Evolutionary conservation across 345 rosid species (phyloP).

Genomic region (Aethionema arabicum): DNA sequence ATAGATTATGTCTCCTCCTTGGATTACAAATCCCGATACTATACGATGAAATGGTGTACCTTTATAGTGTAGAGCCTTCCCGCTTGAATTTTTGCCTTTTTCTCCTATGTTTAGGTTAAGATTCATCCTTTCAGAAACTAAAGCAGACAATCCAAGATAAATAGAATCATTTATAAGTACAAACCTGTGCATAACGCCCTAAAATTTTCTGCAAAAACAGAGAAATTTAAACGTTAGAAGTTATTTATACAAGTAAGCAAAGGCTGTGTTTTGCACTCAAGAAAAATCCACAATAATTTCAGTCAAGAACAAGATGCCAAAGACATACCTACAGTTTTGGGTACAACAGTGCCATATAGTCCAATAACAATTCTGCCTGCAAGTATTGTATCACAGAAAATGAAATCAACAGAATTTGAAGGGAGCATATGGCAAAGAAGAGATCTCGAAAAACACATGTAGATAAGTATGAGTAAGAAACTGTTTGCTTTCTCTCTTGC

Average conservation of each 20-base stretch:
- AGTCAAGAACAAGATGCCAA: constrained; percentile 16
- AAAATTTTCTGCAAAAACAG: constrained; percentile 75
- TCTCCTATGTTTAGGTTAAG: constrained; percentile 48
- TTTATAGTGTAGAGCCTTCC: constrained; percentile 70
- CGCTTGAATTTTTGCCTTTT: constrained; percentile 57
- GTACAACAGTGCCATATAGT: constrained; percentile 81
- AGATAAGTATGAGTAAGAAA: background rate
- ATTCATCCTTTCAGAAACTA: background rate
- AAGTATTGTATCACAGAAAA: constrained; percentile 22
- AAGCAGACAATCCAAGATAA: constrained; percentile 1
- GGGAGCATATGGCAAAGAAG: constrained; percentile 18
- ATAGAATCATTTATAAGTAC: constrained; percentile 17
- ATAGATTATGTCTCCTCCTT: constrained; percentile 82
- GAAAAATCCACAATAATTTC: background rate
- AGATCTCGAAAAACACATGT: background rate
- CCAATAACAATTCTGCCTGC: constrained; percentile 97
- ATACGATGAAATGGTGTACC: constrained; percentile 92
- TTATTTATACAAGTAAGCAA: background rate
- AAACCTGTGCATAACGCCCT: constrained; percentile 96
- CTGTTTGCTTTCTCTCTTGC: background rate
- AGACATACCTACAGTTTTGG: constrained; percentile 86
- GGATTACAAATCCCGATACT: constrained; percentile 88
- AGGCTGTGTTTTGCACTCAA: constrained; percentile 9
- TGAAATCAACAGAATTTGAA: background rate
- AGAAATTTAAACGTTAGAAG: constrained; percentile 14